Base-by-base conservation (phyloP, 2,329 filamentous ascomycete species). In the Kalmusia sp. region DNA sequence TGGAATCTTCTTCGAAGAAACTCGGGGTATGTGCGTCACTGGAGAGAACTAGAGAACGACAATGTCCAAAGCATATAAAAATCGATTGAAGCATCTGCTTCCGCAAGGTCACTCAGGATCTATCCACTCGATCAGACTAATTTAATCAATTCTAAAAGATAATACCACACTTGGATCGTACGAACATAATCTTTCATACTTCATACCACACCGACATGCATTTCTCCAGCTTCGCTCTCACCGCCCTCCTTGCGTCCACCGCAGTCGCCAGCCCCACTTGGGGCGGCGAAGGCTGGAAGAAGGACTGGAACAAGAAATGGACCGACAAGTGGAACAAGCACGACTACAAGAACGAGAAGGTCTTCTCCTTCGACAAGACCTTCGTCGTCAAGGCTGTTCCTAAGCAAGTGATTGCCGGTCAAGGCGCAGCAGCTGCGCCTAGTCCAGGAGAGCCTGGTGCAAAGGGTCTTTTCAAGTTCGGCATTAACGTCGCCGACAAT, bases 401-500 rank as follows among this genome's bases (percentile, higher is more conserved):
- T 1, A 73, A 80, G 35, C 73, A 84, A 59, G 81, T 84, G 52
- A 77, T 82, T 58, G 74, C 80, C 56, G n/a, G n/a, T n/a, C n/a
- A n/a, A n/a, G 67, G 67, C 40, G 74, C 73, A 5, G n/a, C 28
- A 5, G 57, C 61, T 7, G 75, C 71, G 47, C 58, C 65, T 3
- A 65, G 72, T 1, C 76, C 76, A 22, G 79, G 80, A 6, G 69
- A 80, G 11, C 61, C 70, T 33, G 79, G 79, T 28, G 76, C 79
- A 33, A 68, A 70, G 30, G 82, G 82, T 17, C 69, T 77, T 53
- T 85, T 79, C 76, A 78, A 80, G 62, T 81, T 79, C 61, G 82
- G 80, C 56, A 78, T 85, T 70, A 84, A 84, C 73, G 72, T 76
- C 24, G 61, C 72, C 12, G 61, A 72, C 49, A 74, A 79, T 64